phyloP scores from a whole-genome alignment of 1,284 basidiomycete genomes.

The Rhodotorula sp. region DNA sequence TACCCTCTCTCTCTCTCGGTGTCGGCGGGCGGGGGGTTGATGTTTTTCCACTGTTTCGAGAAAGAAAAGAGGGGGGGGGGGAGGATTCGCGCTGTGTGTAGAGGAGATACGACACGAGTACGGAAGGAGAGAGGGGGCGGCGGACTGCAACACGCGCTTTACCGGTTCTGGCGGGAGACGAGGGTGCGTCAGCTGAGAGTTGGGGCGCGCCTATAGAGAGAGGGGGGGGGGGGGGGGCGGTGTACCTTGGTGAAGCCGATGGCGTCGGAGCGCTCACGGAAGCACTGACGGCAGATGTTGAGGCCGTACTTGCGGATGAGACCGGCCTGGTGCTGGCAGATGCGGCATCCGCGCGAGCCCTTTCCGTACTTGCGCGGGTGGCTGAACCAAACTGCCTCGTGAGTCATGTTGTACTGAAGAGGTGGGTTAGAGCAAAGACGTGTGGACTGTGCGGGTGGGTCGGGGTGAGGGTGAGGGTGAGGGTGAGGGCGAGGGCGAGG shows the following conservation, averaged over 20 bases:
- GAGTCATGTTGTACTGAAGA: constrained; percentile 64
- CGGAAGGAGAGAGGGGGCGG: neutral
- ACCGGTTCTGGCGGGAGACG: constrained; percentile 25
- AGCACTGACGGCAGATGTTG: constrained; percentile 93
- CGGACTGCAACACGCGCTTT: constrained; percentile 4
- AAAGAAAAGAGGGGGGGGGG: no score
- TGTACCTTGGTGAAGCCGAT: constrained; percentile 83
- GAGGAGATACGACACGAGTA: neutral
- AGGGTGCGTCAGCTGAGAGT: neutral
- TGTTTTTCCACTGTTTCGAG: no score
- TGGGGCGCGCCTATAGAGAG: neutral
- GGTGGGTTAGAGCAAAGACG: neutral
- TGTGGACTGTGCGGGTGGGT: neutral
- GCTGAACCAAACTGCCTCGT: constrained; percentile 89
- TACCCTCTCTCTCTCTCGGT: neutral
- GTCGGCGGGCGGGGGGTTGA: no score
- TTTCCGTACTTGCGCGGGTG: constrained; percentile 93
- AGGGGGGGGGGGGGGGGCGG: neutral
- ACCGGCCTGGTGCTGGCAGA: constrained; percentile 93
- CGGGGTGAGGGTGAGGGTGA: neutral
- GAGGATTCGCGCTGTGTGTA: neutral
- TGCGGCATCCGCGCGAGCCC: constrained; percentile 91
- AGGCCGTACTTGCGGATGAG: constrained; percentile 72
- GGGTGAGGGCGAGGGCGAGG: neutral
- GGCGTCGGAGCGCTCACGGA: constrained; percentile 80